Conservation (phyloP, 2,329 filamentous ascomycete genomes). For the Colletotrichum limetticola region DNA sequence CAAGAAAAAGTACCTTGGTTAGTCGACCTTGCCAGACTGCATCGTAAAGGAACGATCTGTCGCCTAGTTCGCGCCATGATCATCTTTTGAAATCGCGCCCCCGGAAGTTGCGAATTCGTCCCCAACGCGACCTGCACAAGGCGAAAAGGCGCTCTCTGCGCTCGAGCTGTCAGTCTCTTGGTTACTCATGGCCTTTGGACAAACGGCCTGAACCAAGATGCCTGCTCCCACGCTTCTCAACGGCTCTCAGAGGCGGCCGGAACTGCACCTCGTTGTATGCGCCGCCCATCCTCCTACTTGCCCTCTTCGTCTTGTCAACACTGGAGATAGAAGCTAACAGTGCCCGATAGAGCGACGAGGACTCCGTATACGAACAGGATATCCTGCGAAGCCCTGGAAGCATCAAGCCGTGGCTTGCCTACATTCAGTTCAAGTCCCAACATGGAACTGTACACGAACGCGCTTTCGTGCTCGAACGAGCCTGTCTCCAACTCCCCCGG, state of each 20-base stretch:
- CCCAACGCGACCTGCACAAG: background rate
- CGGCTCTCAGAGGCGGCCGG: conserved; percentile 55
- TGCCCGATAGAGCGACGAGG: conserved; percentile 76
- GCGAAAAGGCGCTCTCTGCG: background rate
- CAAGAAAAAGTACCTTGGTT: background rate
- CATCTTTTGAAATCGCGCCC: background rate
- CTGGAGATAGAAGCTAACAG: conserved; percentile 39
- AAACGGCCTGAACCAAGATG: conserved; percentile 28
- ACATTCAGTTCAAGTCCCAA: conserved; percentile 89
- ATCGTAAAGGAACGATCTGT: background rate
- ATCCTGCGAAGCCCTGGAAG: conserved; percentile 86
- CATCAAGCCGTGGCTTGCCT: conserved; percentile 94
- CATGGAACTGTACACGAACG: conserved; percentile 89
- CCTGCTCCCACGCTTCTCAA: conserved; percentile 37
- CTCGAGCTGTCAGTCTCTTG: background rate
- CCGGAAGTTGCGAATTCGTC: background rate
- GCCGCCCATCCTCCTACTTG: background rate
- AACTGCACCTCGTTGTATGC: conserved; percentile 62
- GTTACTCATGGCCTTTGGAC: conserved; percentile 13
- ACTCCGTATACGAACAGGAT: conserved; percentile 96
- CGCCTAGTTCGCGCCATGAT: background rate
- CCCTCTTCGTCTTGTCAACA: background rate
- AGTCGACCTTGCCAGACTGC: background rate
- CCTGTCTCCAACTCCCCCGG: conserved; percentile 87
- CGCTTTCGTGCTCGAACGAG: conserved; percentile 87